A percentile compares a stretch with the other conserved stretches of the same genome.
phyloP scores from a whole-genome alignment of 2,329 filamentous ascomycete genomes.

The Calcarisporium arbuscula region DNA sequence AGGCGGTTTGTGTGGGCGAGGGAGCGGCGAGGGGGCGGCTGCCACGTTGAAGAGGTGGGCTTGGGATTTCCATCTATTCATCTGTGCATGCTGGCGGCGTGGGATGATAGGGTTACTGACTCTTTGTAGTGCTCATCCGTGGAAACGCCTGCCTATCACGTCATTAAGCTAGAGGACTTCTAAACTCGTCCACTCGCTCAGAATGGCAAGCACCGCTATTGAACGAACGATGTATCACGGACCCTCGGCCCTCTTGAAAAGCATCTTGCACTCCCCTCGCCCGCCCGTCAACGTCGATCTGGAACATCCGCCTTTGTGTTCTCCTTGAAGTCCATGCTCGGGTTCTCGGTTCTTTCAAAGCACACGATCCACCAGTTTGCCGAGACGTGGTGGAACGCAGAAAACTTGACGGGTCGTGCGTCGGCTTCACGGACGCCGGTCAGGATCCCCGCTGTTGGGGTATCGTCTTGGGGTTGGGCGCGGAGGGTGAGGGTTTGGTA shows the following conservation, averaged over 20 bases:
- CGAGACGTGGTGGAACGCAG: constrained; percentile 20
- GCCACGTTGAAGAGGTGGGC: constrained; percentile 62
- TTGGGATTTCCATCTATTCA: too few relatives aligned
- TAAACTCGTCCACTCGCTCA: too few relatives aligned
- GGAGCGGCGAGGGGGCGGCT: constrained; percentile 51
- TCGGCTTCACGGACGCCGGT: constrained; percentile 17
- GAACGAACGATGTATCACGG: too few relatives aligned
- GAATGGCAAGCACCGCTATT: too few relatives aligned
- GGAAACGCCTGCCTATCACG: constrained; percentile 46
- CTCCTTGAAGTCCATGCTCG: neutral
- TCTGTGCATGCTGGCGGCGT: too few relatives aligned
- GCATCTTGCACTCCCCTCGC: too few relatives aligned
- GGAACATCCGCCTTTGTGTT: constrained; percentile 11
- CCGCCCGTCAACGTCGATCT: constrained; percentile 4
- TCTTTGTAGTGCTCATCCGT: constrained; percentile 35
- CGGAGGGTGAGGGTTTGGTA: constrained; percentile 25
- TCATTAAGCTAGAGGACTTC: constrained; percentile 43
- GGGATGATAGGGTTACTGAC: too few relatives aligned
- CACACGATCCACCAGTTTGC: constrained; percentile 20
- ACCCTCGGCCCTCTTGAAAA: too few relatives aligned
- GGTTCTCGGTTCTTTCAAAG: neutral
- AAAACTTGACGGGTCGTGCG: constrained; percentile 13
- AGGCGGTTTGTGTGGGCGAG: constrained; percentile 55
- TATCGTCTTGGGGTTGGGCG: constrained; percentile 9
- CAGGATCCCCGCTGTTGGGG: constrained; percentile 13